Percentiles rank a stretch among this genome's conserved stretches.
These are phyloP conservation scores for Purshia tridentata DNA, from an alignment of 306 rosid species.

Conservation along the genomic window DNA sequence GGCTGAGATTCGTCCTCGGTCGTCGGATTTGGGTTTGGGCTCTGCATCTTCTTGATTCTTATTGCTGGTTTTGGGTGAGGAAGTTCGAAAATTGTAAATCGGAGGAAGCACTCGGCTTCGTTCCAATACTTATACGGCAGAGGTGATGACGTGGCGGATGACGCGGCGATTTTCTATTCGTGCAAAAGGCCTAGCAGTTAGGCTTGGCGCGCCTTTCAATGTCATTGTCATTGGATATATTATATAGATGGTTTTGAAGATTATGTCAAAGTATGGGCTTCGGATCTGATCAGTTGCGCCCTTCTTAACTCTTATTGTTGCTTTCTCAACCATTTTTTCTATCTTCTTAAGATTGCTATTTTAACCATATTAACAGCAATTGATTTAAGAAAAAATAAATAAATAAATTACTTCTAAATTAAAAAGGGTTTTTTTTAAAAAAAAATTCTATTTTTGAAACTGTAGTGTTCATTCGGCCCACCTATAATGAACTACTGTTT, in stretches of 20 bases:
- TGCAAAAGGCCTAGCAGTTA: not conserved
- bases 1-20: constrained; percentile 35
- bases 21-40: constrained; percentile 1
- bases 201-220: constrained; percentile 41
- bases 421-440: no score
- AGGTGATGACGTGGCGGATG: constrained; percentile 27
- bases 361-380: no score
- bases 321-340: no score
- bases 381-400: no score
- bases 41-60: constrained; percentile 26
- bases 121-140: constrained; percentile 24
- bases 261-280: not conserved
- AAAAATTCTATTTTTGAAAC: no score
- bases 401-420: no score
- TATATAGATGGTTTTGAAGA: not conserved
- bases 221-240: not conserved
- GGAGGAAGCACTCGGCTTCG: no score
- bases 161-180: constrained; percentile 2
- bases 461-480: no score
- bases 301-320: no score
- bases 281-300: not conserved
- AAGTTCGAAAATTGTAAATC: not conserved
- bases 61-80: not conserved
- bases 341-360: no score
- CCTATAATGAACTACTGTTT: no score